Conservation (phyloP, 2,329 filamentous ascomycete species). For the Lojkania enalia region DNA sequence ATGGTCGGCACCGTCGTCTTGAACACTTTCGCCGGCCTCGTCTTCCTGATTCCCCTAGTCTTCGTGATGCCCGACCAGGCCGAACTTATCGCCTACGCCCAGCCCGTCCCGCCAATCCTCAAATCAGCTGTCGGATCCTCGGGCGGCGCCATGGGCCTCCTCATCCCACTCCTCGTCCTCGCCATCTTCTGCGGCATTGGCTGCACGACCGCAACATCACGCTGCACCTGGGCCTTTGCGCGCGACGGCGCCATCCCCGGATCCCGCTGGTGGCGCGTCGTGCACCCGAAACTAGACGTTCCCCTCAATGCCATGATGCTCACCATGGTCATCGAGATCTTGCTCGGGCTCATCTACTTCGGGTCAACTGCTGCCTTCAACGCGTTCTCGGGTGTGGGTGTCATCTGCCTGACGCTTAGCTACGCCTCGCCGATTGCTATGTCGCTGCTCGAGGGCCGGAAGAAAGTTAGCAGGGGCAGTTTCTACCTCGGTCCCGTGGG, state of each 20-base stretch:
- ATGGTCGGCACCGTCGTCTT: conserved; percentile 69
- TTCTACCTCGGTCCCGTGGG: conserved; percentile 68
- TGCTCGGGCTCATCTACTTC: conserved; percentile 70
- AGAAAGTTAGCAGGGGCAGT: conserved; percentile 59
- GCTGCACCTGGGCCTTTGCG: conserved; percentile 70
- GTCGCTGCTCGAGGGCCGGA: conserved; percentile 63
- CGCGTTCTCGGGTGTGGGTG: conserved; percentile 70
- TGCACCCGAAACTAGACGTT: conserved; percentile 65
- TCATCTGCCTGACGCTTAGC: conserved; percentile 69
- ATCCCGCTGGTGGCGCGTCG: conserved; percentile 61
- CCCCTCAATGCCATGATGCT: conserved; percentile 75
- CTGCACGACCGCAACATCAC: conserved; percentile 69
- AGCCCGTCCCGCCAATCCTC: conserved; percentile 68
- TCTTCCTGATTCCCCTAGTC: conserved; percentile 69
- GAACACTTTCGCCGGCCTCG: conserved; percentile 67
- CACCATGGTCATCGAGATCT: conserved; percentile 65
- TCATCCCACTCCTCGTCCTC: conserved; percentile 67
- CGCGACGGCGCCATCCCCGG: conserved; percentile 72
- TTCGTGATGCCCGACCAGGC: conserved; percentile 69
- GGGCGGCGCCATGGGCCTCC: conserved; percentile 64
- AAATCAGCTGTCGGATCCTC: conserved; percentile 63
- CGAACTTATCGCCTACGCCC: conserved; percentile 57
- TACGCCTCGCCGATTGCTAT: conserved; percentile 70
- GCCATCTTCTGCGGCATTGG: conserved; percentile 69
- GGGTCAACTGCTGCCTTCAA: conserved; percentile 71